Base-by-base conservation (phyloP, 2,329 filamentous ascomycete species). In the Colletotrichum coccodes region DNA sequence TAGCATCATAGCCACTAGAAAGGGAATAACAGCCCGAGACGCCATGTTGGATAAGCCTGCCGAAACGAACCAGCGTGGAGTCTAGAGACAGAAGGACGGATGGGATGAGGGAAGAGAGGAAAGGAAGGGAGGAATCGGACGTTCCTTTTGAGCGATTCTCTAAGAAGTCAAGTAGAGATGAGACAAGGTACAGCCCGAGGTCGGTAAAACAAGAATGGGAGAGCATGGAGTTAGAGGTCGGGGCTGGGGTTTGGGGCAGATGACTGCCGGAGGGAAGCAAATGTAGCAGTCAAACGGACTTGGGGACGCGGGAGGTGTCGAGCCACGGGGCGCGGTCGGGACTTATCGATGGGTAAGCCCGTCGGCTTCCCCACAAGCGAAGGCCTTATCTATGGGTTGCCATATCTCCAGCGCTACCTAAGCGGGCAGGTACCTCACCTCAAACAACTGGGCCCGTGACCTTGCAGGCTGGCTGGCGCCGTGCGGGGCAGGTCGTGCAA, bases 1-100 rank as follows among this genome's bases (percentile, higher is more conserved):
- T 77, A 98, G 86, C 95, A 98, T 98, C 94, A 98, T 97, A 75
- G 87, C 92, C 80, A 98, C 94, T 71, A 98, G 86, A 77, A 98
- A 88, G 42, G 94, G 94, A 69, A 98, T 89, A 63, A 94, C 78
- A 42, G 89, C 88, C 79, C 89, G 89, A 73, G 88, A 86, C 73
- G 92, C 87, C 93, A 97, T 97, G 60, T 72, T 78, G 64, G 60
- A n/a, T 36, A 16, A 44, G 16, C 21, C 32, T 63, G 54, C 44
- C 60, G 34, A 40, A 26, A 8, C 30, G n/a, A 34, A 40, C 23
- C 26, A 23, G n/a, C 23, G 14, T n/a, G 26, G 18, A 44, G 21
- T n/a, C 23, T 28, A 21, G 26, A 32, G 46, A 26, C 11, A 34
- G 44, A n/a, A 21, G 7, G 23, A 30, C 32, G 23, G 3, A 11